A percentile compares a stretch with the other conserved stretches of the same genome.
Conservation (phyloP, 2,329 filamentous ascomycete species). For the Periconia macrospinosa region DNA sequence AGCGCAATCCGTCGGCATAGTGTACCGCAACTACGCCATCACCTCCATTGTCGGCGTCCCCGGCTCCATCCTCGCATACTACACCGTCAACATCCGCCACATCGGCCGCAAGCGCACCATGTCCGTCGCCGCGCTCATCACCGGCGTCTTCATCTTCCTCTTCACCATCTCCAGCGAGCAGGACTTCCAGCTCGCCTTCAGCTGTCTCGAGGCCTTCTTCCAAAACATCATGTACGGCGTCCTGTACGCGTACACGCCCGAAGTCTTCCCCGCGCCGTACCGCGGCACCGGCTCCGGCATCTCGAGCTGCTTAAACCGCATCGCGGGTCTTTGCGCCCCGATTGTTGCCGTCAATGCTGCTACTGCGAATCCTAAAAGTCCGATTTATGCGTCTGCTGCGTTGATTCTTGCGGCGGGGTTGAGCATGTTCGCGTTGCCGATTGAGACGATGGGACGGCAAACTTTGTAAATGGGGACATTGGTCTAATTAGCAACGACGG, state of each 20-base stretch:
- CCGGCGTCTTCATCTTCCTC: constrained; percentile 69
- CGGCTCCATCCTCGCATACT: constrained; percentile 73
- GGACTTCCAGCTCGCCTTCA: constrained; percentile 64
- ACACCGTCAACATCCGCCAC: constrained; percentile 71
- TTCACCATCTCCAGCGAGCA: constrained; percentile 63
- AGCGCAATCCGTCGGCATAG: constrained; percentile 33
- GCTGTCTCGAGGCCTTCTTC: constrained; percentile 69
- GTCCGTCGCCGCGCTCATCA: constrained; percentile 67
- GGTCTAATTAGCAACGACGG: too few relatives aligned
- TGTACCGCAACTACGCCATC: constrained; percentile 82
- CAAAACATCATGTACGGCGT: constrained; percentile 66
- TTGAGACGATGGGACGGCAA: constrained; percentile 49
- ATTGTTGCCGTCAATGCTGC: constrained; percentile 60
- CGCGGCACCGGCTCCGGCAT: constrained; percentile 74
- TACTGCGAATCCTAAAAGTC: constrained; percentile 41
- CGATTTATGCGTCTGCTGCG: constrained; percentile 48
- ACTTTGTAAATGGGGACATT: constrained; percentile 32
- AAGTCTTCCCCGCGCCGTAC: constrained; percentile 73
- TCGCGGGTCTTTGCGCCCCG: constrained; percentile 69
- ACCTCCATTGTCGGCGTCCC: constrained; percentile 76
- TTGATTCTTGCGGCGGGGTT: constrained; percentile 48
- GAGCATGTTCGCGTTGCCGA: constrained; percentile 46
- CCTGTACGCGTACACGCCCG: constrained; percentile 75
- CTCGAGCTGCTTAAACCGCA: constrained; percentile 69
- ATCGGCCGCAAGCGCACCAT: constrained; percentile 74